These are phyloP conservation scores for Geotrichum siamense DNA, from an alignment of 1,139 yeast genomes.

Conservation along the genomic window DNA sequence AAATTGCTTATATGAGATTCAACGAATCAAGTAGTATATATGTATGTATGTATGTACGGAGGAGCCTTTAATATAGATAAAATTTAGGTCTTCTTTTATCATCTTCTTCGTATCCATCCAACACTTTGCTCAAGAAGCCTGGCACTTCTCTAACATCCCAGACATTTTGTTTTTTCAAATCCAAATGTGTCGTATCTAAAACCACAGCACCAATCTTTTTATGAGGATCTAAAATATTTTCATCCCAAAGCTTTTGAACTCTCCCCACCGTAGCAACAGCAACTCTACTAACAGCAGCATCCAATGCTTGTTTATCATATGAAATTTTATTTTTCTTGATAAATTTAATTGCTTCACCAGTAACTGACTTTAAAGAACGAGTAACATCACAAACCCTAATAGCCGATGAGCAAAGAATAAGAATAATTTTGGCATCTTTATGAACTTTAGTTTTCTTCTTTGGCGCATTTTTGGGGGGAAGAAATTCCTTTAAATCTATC, in stretches of 20 bases:
- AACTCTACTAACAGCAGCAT: slow-evolving; percentile 45
- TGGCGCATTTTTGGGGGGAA: slow-evolving; percentile 8
- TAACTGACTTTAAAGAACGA: slow-evolving; percentile 41
- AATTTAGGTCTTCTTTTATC: slow-evolving; percentile 14
- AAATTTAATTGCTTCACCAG: slow-evolving; percentile 49
- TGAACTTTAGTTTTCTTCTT: slow-evolving; percentile 9
- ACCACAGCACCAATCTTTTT: slow-evolving; percentile 39
- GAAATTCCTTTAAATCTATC: slow-evolving; percentile 8
- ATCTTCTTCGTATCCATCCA: slow-evolving; percentile 7
- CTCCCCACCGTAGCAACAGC: slow-evolving; percentile 65
- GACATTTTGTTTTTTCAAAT: slow-evolving; percentile 53
- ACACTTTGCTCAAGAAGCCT: slow-evolving; percentile 23
- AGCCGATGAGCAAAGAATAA: slow-evolving; percentile 63
- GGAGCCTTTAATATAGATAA: too few relatives aligned
- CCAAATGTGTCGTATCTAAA: slow-evolving; percentile 59
- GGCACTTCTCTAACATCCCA: slow-evolving; percentile 46
- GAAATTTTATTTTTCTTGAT: slow-evolving; percentile 59
- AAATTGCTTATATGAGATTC: too few relatives aligned
- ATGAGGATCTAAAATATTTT: slow-evolving; percentile 33
- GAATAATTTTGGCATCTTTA: slow-evolving; percentile 38
- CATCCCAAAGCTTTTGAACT: slow-evolving; percentile 43
- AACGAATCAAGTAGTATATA: too few relatives aligned
- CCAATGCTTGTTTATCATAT: slow-evolving; percentile 49
- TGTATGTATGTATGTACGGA: too few relatives aligned
- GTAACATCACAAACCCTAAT: slow-evolving; percentile 66